Evolutionary conservation across 352 stramenopile species (phyloP).

Genomic region (Globisporangium megalacanthum): DNA sequence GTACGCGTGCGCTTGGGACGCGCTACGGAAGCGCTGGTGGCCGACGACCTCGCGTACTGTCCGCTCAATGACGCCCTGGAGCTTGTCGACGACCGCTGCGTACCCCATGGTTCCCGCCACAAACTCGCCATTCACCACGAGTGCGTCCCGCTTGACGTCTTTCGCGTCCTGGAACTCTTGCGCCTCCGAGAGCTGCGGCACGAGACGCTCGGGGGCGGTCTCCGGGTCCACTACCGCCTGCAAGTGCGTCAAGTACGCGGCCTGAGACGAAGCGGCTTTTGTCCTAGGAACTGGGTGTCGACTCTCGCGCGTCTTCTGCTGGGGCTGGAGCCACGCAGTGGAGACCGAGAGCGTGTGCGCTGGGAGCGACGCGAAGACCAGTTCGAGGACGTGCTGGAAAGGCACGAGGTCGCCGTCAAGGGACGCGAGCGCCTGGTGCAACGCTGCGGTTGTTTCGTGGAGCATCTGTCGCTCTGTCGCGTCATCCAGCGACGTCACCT

Average conservation of each 20-base stretch:
- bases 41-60: conserved; percentile 24
- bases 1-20: conserved; percentile 7
- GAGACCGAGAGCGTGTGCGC: conserved; percentile 33
- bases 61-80: conserved; percentile 40
- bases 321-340: conserved; percentile 31
- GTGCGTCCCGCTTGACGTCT: conserved; percentile 70
- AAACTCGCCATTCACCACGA: conserved; percentile 54
- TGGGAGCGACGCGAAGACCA: conserved; percentile 36
- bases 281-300: no score
- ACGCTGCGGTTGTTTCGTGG: conserved; percentile 27
- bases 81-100: conserved; percentile 39
- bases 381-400: conserved; percentile 56
- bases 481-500: no score
- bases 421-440: conserved; percentile 31
- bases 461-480: not conserved
- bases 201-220: not conserved
- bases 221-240: conserved; percentile 12
- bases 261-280: not conserved
- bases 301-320: not conserved
- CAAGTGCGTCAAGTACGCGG: conserved; percentile 35
- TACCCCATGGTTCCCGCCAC: conserved; percentile 51
- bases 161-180: conserved; percentile 76
- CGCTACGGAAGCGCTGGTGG: conserved; percentile 13
- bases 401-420: conserved; percentile 29
- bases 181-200: conserved; percentile 34